A percentile compares a stretch with the other conserved stretches of the same genome.
Conservation (phyloP, 129 eudicot species). For the Arctium lappa region DNA sequence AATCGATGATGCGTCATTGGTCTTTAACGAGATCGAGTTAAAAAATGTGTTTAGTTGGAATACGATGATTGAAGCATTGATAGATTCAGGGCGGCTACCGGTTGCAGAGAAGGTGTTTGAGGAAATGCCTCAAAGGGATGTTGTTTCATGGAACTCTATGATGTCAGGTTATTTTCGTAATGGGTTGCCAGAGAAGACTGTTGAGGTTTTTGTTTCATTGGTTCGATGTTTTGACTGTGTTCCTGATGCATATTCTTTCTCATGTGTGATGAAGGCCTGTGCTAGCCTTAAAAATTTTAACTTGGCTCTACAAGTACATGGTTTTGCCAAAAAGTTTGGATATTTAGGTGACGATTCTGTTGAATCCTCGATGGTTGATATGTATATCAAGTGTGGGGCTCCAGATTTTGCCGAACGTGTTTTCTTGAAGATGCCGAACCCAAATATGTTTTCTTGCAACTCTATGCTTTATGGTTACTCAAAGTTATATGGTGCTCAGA, state of each 20-base stretch:
- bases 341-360: constrained; percentile 29
- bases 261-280: constrained; percentile 53
- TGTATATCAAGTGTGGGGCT: constrained; percentile 48
- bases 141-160: constrained; percentile 56
- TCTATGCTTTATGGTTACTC: constrained; percentile 52
- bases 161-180: constrained; percentile 51
- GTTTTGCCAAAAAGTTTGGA: constrained; percentile 32
- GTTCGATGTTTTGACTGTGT: constrained; percentile 15
- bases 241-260: constrained; percentile 44
- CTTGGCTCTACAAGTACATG: constrained; percentile 48
- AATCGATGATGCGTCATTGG: constrained; percentile 38
- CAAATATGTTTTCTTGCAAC: constrained; percentile 49
- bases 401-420: constrained; percentile 37
- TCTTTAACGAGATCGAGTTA: constrained; percentile 33
- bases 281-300: constrained; percentile 28
- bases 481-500: constrained; percentile 26
- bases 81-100: constrained; percentile 24
- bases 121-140: constrained; percentile 56
- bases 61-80: constrained; percentile 39
- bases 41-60: constrained; percentile 53
- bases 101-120: constrained; percentile 50
- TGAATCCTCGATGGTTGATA: constrained; percentile 46
- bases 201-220: constrained; percentile 34
- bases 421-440: constrained; percentile 32
- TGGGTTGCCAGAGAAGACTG: constrained; percentile 21